Conservation (phyloP, 1,284 basidiomycete genomes). For the Trichosporon coremiiforme region DNA sequence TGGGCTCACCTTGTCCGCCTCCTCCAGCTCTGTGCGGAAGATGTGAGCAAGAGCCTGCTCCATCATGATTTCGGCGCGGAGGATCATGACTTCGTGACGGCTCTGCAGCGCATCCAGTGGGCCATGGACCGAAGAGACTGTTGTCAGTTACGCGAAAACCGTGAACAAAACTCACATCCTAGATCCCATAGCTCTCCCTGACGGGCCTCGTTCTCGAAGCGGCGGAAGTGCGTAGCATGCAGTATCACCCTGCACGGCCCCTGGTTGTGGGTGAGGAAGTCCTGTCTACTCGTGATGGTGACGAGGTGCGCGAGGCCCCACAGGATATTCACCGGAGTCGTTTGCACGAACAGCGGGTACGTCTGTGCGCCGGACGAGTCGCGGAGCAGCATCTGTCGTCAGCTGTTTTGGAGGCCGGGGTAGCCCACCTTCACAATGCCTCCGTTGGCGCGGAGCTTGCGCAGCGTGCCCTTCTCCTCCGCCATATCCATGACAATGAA, state of each 20-base stretch:
- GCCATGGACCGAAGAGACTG: conserved; percentile 41
- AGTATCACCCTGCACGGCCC: conserved; percentile 28
- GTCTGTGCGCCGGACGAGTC: conserved; percentile 8
- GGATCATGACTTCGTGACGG: conserved; percentile 32
- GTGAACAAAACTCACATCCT: conserved; percentile 40
- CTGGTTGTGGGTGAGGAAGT: conserved; percentile 34
- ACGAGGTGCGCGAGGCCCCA: conserved; percentile 43
- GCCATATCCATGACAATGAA: conserved; percentile 44
- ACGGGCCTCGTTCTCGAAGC: conserved; percentile 34
- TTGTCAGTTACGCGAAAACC: conserved; percentile 15
- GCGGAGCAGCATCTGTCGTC: conserved; percentile 23
- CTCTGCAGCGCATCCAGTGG: conserved; percentile 30
- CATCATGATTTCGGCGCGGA: conserved; percentile 45
- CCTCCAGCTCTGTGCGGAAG: conserved; percentile 37
- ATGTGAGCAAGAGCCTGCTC: conserved; percentile 44
- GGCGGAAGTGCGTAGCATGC: conserved; percentile 35
- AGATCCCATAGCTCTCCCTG: conserved; percentile 49
- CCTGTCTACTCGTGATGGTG: conserved; percentile 39
- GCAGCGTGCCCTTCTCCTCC: conserved; percentile 32
- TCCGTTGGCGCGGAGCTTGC: conserved; percentile 32
- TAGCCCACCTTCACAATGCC: conserved; percentile 39
- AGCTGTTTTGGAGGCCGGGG: background rate
- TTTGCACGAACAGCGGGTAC: conserved; percentile 37
- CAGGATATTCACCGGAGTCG: conserved; percentile 45
- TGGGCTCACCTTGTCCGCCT: conserved; percentile 36